Evolutionary conservation across 2,329 filamentous ascomycete species (phyloP).

Genomic region (Aspergillus hortae): DNA sequence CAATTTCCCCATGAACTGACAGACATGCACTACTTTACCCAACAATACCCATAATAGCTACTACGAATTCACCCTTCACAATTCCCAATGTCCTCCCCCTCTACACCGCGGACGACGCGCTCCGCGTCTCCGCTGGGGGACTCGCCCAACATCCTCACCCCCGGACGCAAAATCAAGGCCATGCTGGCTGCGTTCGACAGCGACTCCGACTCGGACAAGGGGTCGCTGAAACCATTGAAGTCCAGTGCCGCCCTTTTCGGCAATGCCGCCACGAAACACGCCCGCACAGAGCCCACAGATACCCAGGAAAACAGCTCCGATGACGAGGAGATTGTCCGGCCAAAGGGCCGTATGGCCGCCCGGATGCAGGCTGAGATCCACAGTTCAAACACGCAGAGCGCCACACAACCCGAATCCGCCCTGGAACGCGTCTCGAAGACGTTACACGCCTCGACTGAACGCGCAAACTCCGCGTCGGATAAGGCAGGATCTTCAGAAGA

Average conservation of each 20-base stretch:
- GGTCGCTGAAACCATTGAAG: constrained; percentile 14
- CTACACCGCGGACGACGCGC: constrained; percentile 33
- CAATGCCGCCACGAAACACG: constrained; percentile 3
- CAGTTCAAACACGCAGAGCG: constrained; percentile 16
- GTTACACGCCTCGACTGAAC: constrained; percentile 16
- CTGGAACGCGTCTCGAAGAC: constrained; percentile 38
- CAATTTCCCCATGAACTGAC: too few species aligned
- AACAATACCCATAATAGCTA: neutral
- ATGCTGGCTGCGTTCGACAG: constrained; percentile 48
- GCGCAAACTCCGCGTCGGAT: constrained; percentile 13
- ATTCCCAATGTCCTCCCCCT: constrained; percentile 27
- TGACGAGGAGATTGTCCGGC: constrained; percentile 53
- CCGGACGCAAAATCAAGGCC: constrained; percentile 47
- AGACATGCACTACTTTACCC: neutral
- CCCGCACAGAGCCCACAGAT: neutral
- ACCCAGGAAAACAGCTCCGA: constrained; percentile 29
- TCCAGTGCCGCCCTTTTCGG: constrained; percentile 2
- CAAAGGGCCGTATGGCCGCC: constrained; percentile 62
- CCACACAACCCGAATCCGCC: constrained; percentile 23
- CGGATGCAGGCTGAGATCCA: constrained; percentile 52
- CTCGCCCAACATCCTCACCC: constrained; percentile 39
- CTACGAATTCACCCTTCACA: neutral
- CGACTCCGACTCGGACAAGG: constrained; percentile 46
- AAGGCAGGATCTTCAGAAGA: constrained; percentile 25
- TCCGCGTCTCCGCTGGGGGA: constrained; percentile 24